A percentile compares a stretch with the other conserved stretches of the same genome.
Conservation (phyloP, 495 filamentous ascomycete genomes). For the Talaromyces proteolyticus region DNA sequence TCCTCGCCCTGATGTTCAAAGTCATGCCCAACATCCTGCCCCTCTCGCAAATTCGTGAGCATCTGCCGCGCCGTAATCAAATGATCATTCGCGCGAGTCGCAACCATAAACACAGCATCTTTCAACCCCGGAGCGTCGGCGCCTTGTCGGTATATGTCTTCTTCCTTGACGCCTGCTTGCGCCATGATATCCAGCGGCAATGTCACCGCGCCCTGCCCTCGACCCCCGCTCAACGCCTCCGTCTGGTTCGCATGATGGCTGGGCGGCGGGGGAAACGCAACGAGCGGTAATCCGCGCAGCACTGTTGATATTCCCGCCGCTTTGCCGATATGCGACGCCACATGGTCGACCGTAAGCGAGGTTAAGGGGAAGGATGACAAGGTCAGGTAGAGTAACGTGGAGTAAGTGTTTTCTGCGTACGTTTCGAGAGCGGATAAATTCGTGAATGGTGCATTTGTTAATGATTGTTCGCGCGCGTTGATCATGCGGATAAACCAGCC, state of each 20-base stretch:
- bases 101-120: slow-evolving; percentile 88
- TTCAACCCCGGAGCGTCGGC: slow-evolving; percentile 68
- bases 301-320: slow-evolving; percentile 82
- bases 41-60: slow-evolving; percentile 69
- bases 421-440: slow-evolving; percentile 68
- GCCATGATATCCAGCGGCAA: slow-evolving; percentile 91
- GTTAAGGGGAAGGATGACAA: slow-evolving; percentile 68
- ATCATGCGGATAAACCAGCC: slow-evolving; percentile 79
- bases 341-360: slow-evolving; percentile 81
- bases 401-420: slow-evolving; percentile 92
- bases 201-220: slow-evolving; percentile 59
- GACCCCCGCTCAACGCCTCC: slow-evolving; percentile 19
- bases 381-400: slow-evolving; percentile 85
- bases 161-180: slow-evolving; percentile 68
- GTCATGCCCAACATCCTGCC: slow-evolving; percentile 69
- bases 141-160: slow-evolving; percentile 80
- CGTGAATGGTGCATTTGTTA: slow-evolving; percentile 77
- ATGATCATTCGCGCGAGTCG: slow-evolving; percentile 91
- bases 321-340: slow-evolving; percentile 92
- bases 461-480: slow-evolving; percentile 70
- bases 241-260: slow-evolving; percentile 44
- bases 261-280: slow-evolving; percentile 70
- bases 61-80: slow-evolving; percentile 90
- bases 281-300: slow-evolving; percentile 73
- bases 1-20: slow-evolving; percentile 81